Percentiles rank a stretch among this genome's conserved stretches.
phyloP scores from a whole-genome alignment of 2,329 filamentous ascomycete species.

The Cyphellophora attinorum region DNA sequence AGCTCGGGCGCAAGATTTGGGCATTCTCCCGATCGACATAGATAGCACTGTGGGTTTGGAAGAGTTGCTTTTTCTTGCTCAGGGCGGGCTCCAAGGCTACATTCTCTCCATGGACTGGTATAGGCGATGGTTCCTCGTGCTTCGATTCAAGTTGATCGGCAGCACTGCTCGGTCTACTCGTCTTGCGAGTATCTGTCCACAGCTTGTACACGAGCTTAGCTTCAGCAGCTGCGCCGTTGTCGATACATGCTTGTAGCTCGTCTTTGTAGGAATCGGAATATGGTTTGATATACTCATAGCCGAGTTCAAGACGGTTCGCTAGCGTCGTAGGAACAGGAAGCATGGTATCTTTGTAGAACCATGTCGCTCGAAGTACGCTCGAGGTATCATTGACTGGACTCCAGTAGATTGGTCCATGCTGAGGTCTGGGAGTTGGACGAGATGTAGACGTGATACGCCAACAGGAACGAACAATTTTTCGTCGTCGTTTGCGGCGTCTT shows the following conservation, averaged over 20 bases:
- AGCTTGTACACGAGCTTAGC: constrained; percentile 78
- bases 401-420: constrained; percentile 97
- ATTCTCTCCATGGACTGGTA: constrained; percentile 11
- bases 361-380: constrained; percentile 74
- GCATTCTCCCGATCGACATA: constrained; percentile 71
- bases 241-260: constrained; percentile 79
- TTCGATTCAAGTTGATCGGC: constrained; percentile 24
- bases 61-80: constrained; percentile 35
- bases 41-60: constrained; percentile 70
- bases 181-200: constrained; percentile 47
- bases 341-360: constrained; percentile 98
- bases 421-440: constrained; percentile 71
- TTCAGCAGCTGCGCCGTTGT: constrained; percentile 81
- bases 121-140: constrained; percentile 14
- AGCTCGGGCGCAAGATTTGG: constrained; percentile 74
- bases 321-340: constrained; percentile 73
- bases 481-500: constrained; percentile 2
- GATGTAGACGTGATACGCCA: constrained; percentile 79
- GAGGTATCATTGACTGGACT: constrained; percentile 84
- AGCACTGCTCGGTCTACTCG: constrained; percentile 27
- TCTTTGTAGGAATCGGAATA: constrained; percentile 92
- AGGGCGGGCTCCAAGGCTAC: constrained; percentile 13
- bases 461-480: constrained; percentile 60
- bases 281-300: constrained; percentile 74
- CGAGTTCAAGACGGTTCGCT: constrained; percentile 86